phyloP scores from a whole-genome alignment of 768 basidiomycete genomes.

The Termitomyces sp. region DNA sequence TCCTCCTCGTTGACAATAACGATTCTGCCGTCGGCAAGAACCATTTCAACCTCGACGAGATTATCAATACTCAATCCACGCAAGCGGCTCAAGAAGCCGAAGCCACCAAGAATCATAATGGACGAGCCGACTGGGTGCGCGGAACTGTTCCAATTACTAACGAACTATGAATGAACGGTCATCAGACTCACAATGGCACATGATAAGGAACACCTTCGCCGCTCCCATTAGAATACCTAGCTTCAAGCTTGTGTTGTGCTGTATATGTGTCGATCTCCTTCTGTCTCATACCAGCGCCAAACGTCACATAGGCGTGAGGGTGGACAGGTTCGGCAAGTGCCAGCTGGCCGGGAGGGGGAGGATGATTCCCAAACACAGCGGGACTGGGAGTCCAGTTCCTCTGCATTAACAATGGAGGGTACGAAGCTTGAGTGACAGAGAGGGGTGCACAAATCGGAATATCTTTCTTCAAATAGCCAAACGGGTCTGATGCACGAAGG shows the following conservation, averaged over 20 bases:
- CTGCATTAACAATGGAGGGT: conserved; percentile 35
- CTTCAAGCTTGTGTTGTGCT: conserved; percentile 64
- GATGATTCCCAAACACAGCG: conserved; percentile 28
- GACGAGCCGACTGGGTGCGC: conserved; percentile 81
- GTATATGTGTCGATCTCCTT: conserved; percentile 82
- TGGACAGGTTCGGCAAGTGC: conserved; percentile 59
- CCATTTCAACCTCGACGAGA: conserved; percentile 89
- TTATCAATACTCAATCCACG: conserved; percentile 89
- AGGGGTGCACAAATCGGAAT: conserved; percentile 30
- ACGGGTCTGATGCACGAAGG: conserved; percentile 45
- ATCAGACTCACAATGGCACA: conserved; percentile 64
- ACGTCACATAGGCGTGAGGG: conserved; percentile 77
- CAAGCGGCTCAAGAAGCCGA: conserved; percentile 82
- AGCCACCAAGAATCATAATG: conserved; percentile 83
- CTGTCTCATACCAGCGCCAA: conserved; percentile 83
- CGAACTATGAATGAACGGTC: conserved; percentile 2
- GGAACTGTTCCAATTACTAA: conserved; percentile 41
- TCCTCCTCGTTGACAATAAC: conserved; percentile 73
- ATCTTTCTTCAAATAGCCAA: conserved; percentile 54
- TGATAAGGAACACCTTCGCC: conserved; percentile 71
- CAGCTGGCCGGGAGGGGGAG: conserved; percentile 28
- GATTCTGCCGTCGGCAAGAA: conserved; percentile 87
- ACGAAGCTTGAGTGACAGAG: conserved; percentile 18
- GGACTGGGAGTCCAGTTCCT: conserved; percentile 32
- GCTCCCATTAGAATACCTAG: conserved; percentile 47